These are phyloP conservation scores for Sporothrix humicola DNA, from an alignment of 2,329 filamentous ascomycete genomes.

Conservation along the genomic window DNA sequence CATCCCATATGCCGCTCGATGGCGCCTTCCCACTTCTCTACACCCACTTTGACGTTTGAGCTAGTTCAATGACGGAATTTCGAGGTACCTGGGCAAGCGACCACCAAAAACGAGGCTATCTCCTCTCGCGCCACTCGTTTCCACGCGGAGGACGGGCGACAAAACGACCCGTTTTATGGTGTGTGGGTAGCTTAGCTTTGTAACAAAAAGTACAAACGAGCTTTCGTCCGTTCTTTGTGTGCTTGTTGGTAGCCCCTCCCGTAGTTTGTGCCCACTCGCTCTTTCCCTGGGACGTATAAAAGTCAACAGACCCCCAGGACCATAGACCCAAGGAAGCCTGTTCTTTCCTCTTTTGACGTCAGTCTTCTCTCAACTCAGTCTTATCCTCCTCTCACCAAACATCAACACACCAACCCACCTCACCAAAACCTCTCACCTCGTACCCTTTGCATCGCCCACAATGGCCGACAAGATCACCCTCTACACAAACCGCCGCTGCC, in stretches of 20 bases:
- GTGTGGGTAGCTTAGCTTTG: not conserved
- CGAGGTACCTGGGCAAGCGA: not conserved
- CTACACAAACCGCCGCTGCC: conserved; percentile 40
- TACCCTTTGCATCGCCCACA: conserved; percentile 1
- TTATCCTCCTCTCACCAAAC: too few relatives aligned
- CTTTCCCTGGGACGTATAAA: not conserved
- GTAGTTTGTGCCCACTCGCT: not conserved
- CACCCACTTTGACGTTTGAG: not conserved
- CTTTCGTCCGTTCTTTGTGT: not conserved
- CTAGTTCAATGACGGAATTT: conserved; percentile 20
- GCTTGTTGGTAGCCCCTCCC: not conserved
- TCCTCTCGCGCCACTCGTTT: not conserved
- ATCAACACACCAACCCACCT: not conserved
- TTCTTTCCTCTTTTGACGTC: not conserved
- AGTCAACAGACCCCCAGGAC: not conserved
- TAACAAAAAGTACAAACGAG: not conserved
- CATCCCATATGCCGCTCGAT: not conserved
- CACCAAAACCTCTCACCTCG: not conserved
- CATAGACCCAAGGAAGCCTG: not conserved
- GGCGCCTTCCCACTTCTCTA: conserved; percentile 16
- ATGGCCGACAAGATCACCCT: conserved; percentile 37
- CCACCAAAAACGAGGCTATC: not conserved
- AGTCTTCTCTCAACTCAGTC: too few relatives aligned
- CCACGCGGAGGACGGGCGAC: not conserved
- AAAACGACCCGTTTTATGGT: not conserved